These are phyloP conservation scores for Bruguiera parviflora DNA, from an alignment of 345 rosid genomes.

Conservation along the genomic window DNA sequence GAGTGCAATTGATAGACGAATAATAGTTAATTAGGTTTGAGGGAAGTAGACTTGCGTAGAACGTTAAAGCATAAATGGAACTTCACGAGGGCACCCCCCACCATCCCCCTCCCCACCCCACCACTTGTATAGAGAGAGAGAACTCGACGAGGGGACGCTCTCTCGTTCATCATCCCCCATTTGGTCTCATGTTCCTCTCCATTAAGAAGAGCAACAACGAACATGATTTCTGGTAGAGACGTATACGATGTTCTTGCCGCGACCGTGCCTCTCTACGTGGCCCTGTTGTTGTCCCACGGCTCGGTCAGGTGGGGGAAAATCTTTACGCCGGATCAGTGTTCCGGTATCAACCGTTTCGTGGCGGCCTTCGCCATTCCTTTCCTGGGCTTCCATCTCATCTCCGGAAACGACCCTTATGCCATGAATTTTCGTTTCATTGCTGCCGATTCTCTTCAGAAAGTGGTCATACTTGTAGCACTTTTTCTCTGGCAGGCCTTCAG, in stretches of 20 bases:
- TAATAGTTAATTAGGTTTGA: too few species aligned
- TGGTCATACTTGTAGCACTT: constrained; percentile 41
- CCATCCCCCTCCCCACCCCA: too few species aligned
- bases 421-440: constrained; percentile 56
- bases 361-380: constrained; percentile 34
- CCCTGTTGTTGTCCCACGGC: constrained; percentile 30
- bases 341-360: constrained; percentile 39
- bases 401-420: constrained; percentile 39
- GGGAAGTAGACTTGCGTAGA: too few species aligned
- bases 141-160: too few species aligned
- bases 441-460: constrained; percentile 49
- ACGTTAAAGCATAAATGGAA: too few species aligned
- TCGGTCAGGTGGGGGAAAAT: constrained; percentile 39
- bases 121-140: too few species aligned
- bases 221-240: constrained; percentile 30
- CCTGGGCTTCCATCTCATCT: constrained; percentile 35
- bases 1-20: too few species aligned
- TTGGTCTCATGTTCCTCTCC: not conserved
- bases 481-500: constrained; percentile 43
- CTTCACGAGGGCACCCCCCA: too few species aligned
- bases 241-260: constrained; percentile 33
- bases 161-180: too few species aligned
- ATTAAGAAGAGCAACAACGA: not conserved
- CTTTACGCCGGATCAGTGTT: constrained; percentile 34
- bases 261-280: constrained; percentile 25